Base-by-base conservation (phyloP, 2,329 filamentous ascomycete species). In the Colletotrichum chrysophilum region DNA sequence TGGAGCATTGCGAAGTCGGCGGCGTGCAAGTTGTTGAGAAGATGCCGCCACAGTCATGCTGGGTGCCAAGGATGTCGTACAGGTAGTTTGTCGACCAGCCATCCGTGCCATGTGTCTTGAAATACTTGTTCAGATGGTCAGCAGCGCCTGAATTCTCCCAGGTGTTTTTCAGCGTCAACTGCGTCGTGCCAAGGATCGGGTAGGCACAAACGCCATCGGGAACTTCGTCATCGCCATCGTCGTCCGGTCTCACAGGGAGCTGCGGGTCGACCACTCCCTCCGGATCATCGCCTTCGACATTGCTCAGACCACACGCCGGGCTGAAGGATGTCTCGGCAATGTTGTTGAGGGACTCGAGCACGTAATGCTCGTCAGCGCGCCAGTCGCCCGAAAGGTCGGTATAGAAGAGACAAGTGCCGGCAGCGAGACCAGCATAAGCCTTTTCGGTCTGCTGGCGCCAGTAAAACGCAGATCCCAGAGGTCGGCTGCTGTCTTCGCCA, bases 41-140 rank as follows among this genome's bases (percentile, higher is more conserved):
- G 10, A 52, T 52, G n/a, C 0, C 43, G n/a, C 43, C 43, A 21
- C 43, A 52, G 6, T 52, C 43, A 52, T 52, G 43, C 43, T 52
- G 43, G 2, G 43, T 52, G 1, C 43, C n/a, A 13, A 52, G 43
- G 13, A 21, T 52, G n/a, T 52, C 43, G n/a, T 52, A 52, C 43
- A 52, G 0, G 12, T 52, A 52, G 4, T 52, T 52, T 52, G 43
- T 52, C 12, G 43, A 52, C 43, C 43, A 52, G n/a, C 43, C 43
- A 21, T 52, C 43, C 10, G 43, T 52, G 0, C 43, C 43, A 3
- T 52, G 43, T n/a, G 43, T 52, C 43, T 52, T 52, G n/a, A 52
- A 52, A 24, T 52, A 52, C 43, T 52, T 52, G n/a, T 52, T 52
- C n/a, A 52, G 43, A 52, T 52, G 43, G 43, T 52, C 43, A 7